These are phyloP conservation scores for Apiospora sp. DNA, from an alignment of 2,329 filamentous ascomycete genomes.

Conservation along the genomic window DNA sequence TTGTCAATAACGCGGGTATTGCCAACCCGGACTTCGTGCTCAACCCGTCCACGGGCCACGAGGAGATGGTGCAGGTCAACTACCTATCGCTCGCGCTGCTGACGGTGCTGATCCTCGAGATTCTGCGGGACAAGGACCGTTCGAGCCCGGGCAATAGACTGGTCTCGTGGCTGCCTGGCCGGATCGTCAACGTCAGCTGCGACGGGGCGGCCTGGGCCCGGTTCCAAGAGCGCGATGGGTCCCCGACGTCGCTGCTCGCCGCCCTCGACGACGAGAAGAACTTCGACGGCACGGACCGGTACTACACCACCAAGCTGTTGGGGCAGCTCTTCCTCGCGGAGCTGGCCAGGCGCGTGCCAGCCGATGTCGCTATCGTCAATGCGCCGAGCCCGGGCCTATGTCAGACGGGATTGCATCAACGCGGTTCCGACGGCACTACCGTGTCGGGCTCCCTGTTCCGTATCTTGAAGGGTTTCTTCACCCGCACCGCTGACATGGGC, in stretches of 20 bases:
- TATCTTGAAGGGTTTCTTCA: background rate
- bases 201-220: slow-evolving; percentile 31
- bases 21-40: slow-evolving; percentile 31
- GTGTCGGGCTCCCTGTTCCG: background rate
- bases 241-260: slow-evolving; percentile 24
- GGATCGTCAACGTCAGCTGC: slow-evolving; percentile 33
- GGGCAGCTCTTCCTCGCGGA: background rate
- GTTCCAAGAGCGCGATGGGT: slow-evolving; percentile 27
- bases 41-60: slow-evolving; percentile 41
- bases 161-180: no score
- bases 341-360: background rate
- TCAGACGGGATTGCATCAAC: background rate
- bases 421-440: background rate
- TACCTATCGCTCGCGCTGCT: slow-evolving; percentile 59
- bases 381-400: slow-evolving; percentile 11
- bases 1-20: slow-evolving; percentile 43
- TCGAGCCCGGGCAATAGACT: no score
- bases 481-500: background rate
- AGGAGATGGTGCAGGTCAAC: slow-evolving; percentile 58
- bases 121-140: slow-evolving; percentile 30
- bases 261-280: slow-evolving; percentile 7
- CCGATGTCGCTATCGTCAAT: slow-evolving; percentile 3
- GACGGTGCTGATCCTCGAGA: slow-evolving; percentile 54
- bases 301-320: slow-evolving; percentile 27
- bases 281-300: background rate